These are phyloP conservation scores for Bisporella sp. DNA, from an alignment of 2,329 filamentous ascomycete species.

Conservation along the genomic window DNA sequence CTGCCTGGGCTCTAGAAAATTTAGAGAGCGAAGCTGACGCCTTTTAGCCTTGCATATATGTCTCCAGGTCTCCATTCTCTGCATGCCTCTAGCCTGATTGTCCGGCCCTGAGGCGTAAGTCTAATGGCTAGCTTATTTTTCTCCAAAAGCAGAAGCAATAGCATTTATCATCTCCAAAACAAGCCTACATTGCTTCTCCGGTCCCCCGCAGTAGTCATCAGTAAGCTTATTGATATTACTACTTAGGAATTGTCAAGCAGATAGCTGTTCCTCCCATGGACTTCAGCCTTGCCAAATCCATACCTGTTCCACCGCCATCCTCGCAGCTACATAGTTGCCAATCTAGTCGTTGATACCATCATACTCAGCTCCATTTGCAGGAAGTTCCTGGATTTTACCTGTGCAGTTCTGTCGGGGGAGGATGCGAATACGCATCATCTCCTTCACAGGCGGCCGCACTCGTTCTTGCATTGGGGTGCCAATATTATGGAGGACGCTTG, in stretches of 20 bases:
- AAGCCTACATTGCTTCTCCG: no score
- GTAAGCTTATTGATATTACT: no score
- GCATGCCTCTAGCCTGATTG: constrained; percentile 42
- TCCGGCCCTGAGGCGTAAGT: constrained; percentile 38
- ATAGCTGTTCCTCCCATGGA: no score
- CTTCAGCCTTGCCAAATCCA: no score
- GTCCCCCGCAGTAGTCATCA: no score
- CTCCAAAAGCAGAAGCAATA: no score
- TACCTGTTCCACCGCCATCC: no score
- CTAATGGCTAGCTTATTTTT: constrained; percentile 8
- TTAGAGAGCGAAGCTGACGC: constrained; percentile 48
- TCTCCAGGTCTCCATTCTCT: constrained; percentile 46
- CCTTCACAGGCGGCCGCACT: constrained; percentile 37
- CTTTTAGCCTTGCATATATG: constrained; percentile 43
- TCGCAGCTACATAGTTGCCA: no score
- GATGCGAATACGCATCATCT: constrained; percentile 34
- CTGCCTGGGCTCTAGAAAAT: constrained; percentile 46
- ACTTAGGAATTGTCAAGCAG: no score
- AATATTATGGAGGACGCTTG: constrained; percentile 31
- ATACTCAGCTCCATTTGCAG: no score
- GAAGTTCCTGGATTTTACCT: constrained; percentile 34
- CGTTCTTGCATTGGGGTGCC: constrained; percentile 31
- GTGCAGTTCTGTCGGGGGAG: constrained; percentile 31
- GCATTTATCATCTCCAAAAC: no score
- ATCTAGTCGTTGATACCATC: no score